A percentile compares a stretch with the other conserved stretches of the same genome.
Conservation (phyloP, 2,329 filamentous ascomycete genomes). For the Calonectria hawksworthii region DNA sequence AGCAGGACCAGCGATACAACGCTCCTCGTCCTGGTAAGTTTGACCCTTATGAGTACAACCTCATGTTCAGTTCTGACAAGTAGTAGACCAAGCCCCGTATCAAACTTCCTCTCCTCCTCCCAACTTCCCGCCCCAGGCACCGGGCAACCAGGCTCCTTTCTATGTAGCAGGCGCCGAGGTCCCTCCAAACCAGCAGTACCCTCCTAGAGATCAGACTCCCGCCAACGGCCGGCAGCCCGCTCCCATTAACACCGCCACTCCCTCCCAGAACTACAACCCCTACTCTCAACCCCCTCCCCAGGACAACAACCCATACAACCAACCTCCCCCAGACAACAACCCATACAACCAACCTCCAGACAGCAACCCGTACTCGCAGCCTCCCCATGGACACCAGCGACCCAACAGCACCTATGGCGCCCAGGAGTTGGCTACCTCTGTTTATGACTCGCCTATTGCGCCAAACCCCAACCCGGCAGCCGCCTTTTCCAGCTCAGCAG, state of each 20-base stretch:
- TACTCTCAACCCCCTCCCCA: slow-evolving; percentile 59
- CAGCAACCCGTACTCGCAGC: slow-evolving; percentile 59
- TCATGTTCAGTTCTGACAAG: slow-evolving; percentile 31
- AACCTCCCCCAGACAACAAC: slow-evolving; percentile 53
- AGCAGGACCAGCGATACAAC: slow-evolving; percentile 77
- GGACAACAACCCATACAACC: slow-evolving; percentile 57
- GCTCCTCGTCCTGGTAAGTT: slow-evolving; percentile 66
- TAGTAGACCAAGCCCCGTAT: slow-evolving; percentile 61
- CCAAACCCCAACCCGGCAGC: slow-evolving; percentile 59
- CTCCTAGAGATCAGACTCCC: slow-evolving; percentile 66
- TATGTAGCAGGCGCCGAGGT: slow-evolving; percentile 74
- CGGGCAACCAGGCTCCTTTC: slow-evolving; percentile 70
- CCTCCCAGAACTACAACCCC: slow-evolving; percentile 57
- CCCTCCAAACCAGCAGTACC: slow-evolving; percentile 63
- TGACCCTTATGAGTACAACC: background rate
- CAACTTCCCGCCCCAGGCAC: slow-evolving; percentile 68
- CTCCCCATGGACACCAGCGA: slow-evolving; percentile 58
- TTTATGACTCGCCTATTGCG: slow-evolving; percentile 80
- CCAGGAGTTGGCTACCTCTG: slow-evolving; percentile 83
- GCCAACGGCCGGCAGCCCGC: slow-evolving; percentile 63
- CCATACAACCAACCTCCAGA: slow-evolving; percentile 60
- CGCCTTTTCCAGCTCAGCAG: slow-evolving; percentile 62
- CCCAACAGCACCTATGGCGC: slow-evolving; percentile 79
- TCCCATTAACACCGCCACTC: slow-evolving; percentile 66
- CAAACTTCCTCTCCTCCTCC: slow-evolving; percentile 64